Base-by-base conservation (phyloP, 345 rosid species). In the Eucalyptus polyanthemos region DNA sequence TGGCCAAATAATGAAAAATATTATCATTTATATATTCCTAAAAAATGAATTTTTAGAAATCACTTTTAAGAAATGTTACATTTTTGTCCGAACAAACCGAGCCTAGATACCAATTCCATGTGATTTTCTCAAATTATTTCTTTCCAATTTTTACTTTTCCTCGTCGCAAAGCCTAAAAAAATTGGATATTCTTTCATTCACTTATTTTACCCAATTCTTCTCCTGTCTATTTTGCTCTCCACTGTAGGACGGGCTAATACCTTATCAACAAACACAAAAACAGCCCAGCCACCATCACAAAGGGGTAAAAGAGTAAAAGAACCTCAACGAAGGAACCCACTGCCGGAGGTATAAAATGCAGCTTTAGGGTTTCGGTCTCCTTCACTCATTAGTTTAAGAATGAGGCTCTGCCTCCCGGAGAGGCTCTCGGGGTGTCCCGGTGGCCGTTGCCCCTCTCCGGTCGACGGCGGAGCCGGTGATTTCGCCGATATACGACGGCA, bases 1-100 rank as follows among this genome's bases (percentile, higher is more conserved):
- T 0, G 0, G 25, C 5, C 5, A 21, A 4, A 53, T 2, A 0
- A 19, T 53, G 11, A 1, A 19, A 53, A 53, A 53, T 53, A 21
- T 53, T 53, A 1, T 53, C 25, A 21, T 53, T 53, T 53, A 0
- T 53, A 53, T 53, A 53, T 4, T 4, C 56, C 5, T 53, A 0
- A 21, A 53, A 53, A 3, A 53, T 19, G 24, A 53, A 19, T 53
- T 53, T 53, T 51, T 16, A 50, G 21, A 50, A 50, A 50, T 53
- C 0, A 3, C 1, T 53, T 19, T 53, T 53, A 0, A 19, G 0
- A 53, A 53, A 53, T 2, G 58, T 53, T 0, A 53, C 2, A 53
- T 53, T 19, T 7, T 53, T 53, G 1, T 53, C 2, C 1, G 1
- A 53, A 53, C 25, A 53, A 53, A 53, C 2, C 11, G 2, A 53